Conservation (phyloP, 75 land plant species). For the Isoetes taiwanensis region DNA sequence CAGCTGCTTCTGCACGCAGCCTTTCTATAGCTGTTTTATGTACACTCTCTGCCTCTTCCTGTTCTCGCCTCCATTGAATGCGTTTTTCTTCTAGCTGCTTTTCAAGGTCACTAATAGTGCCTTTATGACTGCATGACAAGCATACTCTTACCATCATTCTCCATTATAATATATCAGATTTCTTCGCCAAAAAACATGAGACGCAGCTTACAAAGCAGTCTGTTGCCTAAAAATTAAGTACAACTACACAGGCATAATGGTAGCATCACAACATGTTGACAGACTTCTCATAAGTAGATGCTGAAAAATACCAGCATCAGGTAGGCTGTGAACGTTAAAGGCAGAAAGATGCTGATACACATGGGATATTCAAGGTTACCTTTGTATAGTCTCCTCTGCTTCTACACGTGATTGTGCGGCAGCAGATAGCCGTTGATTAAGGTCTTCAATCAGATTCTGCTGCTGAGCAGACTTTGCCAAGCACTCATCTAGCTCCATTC, state of each 20-base stretch:
- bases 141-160: too few species aligned
- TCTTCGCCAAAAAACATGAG: not conserved
- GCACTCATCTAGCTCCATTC: constrained; percentile 33
- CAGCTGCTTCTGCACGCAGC: constrained; percentile 47
- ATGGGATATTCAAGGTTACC: constrained; percentile 23
- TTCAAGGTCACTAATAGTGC: constrained; percentile 57
- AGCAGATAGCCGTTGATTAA: constrained; percentile 61
- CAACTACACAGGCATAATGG: too few species aligned
- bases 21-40: constrained; percentile 51
- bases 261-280: too few species aligned
- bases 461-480: constrained; percentile 33
- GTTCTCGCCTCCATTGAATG: constrained; percentile 55
- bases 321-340: too few species aligned
- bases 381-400: constrained; percentile 80
- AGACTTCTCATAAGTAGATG: too few species aligned
- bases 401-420: constrained; percentile 67
- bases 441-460: constrained; percentile 45
- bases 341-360: too few species aligned
- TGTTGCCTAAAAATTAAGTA: too few species aligned
- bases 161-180: not conserved
- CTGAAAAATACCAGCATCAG: too few species aligned
- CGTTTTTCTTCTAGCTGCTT: constrained; percentile 71
- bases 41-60: constrained; percentile 59
- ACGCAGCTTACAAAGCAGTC: not conserved
- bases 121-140: constrained; percentile 65